Base-by-base conservation (phyloP, 495 filamentous ascomycete species). In the Coniosporium apollinis region DNA sequence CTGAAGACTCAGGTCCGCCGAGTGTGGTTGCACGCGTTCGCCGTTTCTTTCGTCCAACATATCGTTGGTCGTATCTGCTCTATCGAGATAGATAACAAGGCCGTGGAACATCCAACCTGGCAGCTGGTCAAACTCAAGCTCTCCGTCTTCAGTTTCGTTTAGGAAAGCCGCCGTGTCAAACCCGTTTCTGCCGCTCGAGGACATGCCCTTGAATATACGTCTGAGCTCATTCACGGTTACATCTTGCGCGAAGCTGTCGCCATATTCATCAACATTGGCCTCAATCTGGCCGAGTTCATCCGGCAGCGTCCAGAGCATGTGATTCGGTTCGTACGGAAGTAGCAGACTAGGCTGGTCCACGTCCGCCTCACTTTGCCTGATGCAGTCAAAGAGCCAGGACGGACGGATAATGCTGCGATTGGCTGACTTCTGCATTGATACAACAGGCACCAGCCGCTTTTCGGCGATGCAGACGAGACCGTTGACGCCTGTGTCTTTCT, bases 301-400 rank as follows among this genome's bases (percentile, higher is more conserved):
- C 11, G 59, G 45, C 8, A 51, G 58, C 0, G 61, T 65, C 43
- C 65, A 68, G 41, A 74, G 74, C 52, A 77, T 65, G 40, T 78
- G 71, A 24, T 66, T 67, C 4, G 75, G 70, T 48, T 89, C 82
- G 20, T 70, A 67, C 1, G 82, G 81, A 6, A 86, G 56, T 17
- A 82, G 52, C 18, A 73, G 59, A 22, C 65, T 67, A 0, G 64
- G 50, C 17, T 67, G 54, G 5, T 65, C 62, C 9, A 58, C 58
- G 47, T 89, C 82, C 9, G 63, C 59, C 33, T 82, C 65, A 14
- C 55, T 62, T 45, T 82, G 77, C 43, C 59, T 62, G 36, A 83
- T 65, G 43, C 80, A 89, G 51, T 94, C 84, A 21, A 86, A 62
- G 8, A 94, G 56, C 89, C 89, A 99, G 10, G 65, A 67, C 4